phyloP scores from a whole-genome alignment of 768 basidiomycete species.

The Fistulinella prunicolor region DNA sequence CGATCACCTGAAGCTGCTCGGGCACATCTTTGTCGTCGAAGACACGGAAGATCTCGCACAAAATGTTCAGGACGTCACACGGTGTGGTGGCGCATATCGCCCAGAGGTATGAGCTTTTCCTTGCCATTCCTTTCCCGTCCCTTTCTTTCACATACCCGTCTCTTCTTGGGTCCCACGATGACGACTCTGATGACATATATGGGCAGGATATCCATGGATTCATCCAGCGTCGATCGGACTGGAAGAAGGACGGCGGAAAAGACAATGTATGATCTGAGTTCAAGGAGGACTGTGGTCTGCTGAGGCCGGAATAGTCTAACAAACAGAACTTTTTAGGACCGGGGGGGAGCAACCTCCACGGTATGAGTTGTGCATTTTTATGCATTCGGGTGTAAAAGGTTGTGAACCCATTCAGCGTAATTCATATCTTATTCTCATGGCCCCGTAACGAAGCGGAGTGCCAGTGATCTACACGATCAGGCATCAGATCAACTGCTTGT shows the following conservation, averaged over 20 bases:
- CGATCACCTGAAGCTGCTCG: conserved; percentile 93
- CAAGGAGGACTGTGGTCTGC: conserved; percentile 80
- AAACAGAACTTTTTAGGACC: no score
- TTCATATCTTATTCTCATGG: no score
- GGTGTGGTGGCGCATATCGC: conserved; percentile 92
- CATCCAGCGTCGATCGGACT: conserved; percentile 90
- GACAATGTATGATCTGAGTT: conserved; percentile 91
- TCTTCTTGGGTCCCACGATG: no score
- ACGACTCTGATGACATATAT: no score
- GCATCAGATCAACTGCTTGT: no score
- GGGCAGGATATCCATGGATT: conserved; percentile 89
- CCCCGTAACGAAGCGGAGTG: no score
- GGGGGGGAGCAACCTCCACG: no score
- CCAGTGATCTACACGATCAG: no score
- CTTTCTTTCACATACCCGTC: background rate
- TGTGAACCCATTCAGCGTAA: no score
- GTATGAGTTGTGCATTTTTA: no score
- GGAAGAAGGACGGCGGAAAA: conserved; percentile 96
- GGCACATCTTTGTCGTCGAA: conserved; percentile 92
- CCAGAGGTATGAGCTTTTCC: conserved; percentile 74
- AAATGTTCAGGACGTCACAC: conserved; percentile 91
- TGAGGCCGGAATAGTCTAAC: no score
- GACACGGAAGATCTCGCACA: conserved; percentile 96
- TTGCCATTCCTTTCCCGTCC: background rate
- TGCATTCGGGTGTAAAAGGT: no score